Evolutionary conservation across 176 grass and related monocot genomes (phyloP).

Genomic region (Carex pumila): DNA sequence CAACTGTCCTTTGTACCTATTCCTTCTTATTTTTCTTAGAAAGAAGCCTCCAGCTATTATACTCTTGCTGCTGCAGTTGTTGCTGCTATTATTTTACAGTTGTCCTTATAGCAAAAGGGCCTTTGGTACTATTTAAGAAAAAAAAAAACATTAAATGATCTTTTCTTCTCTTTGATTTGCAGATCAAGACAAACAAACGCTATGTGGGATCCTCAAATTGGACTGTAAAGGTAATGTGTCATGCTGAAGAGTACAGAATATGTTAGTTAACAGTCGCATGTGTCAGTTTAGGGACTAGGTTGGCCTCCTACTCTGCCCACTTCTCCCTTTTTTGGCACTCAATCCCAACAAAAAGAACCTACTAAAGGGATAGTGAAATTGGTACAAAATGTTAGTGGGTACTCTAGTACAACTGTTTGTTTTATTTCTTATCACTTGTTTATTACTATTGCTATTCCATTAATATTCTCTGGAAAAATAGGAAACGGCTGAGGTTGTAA

Average conservation of each 20-base stretch:
- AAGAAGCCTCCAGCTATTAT: not conserved
- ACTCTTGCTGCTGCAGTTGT: not conserved
- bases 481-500: conserved; percentile 91
- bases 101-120: not conserved
- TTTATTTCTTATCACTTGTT: not conserved
- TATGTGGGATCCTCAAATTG: conserved; percentile 91
- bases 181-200: conserved; percentile 88
- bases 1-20: not conserved
- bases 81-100: not conserved
- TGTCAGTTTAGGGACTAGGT: not conserved
- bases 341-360: not conserved
- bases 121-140: not conserved
- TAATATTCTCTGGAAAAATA: conserved; percentile 22
- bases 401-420: not conserved
- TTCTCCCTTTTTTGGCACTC: not conserved
- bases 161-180: conserved; percentile 2
- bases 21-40: not conserved
- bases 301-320: not conserved
- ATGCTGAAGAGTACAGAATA: not conserved
- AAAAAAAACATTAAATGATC: not conserved
- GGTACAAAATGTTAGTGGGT: not conserved
- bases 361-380: not conserved
- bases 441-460: not conserved
- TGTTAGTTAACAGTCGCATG: not conserved
- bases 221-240: conserved; percentile 63